Conservation (phyloP, 805 yeast species). For the Ogataea sp. region DNA sequence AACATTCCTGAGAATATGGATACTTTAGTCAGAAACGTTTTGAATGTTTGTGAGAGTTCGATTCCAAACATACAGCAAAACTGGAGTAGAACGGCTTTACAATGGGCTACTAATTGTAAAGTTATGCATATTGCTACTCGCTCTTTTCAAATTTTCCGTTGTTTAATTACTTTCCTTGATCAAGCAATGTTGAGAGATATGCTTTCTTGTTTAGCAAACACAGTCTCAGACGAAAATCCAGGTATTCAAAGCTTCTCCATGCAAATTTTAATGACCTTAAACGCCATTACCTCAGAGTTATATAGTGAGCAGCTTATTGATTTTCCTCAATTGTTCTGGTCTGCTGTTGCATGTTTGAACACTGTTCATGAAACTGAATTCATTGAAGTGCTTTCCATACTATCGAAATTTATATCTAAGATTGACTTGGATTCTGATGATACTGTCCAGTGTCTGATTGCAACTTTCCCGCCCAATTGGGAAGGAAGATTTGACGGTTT, state of each 20-base stretch:
- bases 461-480: constrained; percentile 93
- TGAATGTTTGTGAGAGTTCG: constrained; percentile 44
- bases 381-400: constrained; percentile 74
- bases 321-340: constrained; percentile 94
- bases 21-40: constrained; percentile 50
- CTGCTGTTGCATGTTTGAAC: constrained; percentile 81
- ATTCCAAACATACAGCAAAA: constrained; percentile 54
- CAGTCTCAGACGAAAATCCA: constrained; percentile 78
- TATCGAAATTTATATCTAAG: constrained; percentile 77
- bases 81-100: constrained; percentile 78
- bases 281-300: constrained; percentile 83
- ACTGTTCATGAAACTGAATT: constrained; percentile 92
- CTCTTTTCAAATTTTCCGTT: constrained; percentile 87
- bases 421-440: constrained; percentile 82
- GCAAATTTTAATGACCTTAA: constrained; percentile 94
- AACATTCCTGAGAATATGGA: constrained; percentile 87
- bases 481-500: constrained; percentile 90
- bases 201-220: constrained; percentile 87
- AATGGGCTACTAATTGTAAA: constrained; percentile 97
- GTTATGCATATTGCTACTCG: constrained; percentile 96
- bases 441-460: constrained; percentile 71
- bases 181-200: constrained; percentile 86
- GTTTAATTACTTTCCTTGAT: constrained; percentile 73
- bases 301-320: constrained; percentile 71
- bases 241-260: constrained; percentile 96